Conservation (phyloP, 768 basidiomycete genomes). For the Leucogyrophana mollusca region DNA sequence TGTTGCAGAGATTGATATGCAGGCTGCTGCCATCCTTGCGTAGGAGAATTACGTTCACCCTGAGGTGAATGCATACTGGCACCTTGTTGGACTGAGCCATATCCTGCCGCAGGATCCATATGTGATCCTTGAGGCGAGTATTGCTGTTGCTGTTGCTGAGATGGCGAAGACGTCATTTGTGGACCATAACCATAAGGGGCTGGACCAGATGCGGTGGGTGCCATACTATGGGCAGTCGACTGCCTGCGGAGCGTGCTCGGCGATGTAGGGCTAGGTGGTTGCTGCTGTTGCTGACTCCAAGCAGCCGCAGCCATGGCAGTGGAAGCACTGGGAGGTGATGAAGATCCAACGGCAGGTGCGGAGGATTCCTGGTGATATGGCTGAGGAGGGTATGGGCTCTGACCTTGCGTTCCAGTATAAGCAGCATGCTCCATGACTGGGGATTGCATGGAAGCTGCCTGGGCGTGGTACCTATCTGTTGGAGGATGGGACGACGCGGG, state of each 20-base stretch:
- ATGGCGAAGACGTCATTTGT: neutral
- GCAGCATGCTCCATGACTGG: conserved; percentile 8
- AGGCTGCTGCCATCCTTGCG: neutral
- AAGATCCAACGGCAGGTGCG: neutral
- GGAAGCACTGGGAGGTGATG: neutral
- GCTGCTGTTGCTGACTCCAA: neutral
- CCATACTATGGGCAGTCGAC: neutral
- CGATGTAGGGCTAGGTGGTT: neutral
- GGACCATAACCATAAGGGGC: neutral
- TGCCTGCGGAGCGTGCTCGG: neutral
- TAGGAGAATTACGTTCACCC: neutral
- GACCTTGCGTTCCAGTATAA: conserved; percentile 14
- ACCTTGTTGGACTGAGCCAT: neutral
- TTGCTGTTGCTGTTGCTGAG: neutral
- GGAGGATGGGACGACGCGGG: too few relatives aligned
- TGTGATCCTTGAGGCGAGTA: neutral
- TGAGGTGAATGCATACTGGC: neutral
- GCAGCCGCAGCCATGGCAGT: neutral
- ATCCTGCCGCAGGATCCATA: neutral
- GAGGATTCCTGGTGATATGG: conserved; percentile 15
- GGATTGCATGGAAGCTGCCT: conserved; percentile 13
- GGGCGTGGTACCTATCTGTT: conserved; percentile 1
- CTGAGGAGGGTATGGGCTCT: conserved; percentile 15
- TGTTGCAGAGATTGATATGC: conserved; percentile 17
- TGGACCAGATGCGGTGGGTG: neutral